phyloP scores from a whole-genome alignment of 257 asterid species.

The Ehretia macrophylla region DNA sequence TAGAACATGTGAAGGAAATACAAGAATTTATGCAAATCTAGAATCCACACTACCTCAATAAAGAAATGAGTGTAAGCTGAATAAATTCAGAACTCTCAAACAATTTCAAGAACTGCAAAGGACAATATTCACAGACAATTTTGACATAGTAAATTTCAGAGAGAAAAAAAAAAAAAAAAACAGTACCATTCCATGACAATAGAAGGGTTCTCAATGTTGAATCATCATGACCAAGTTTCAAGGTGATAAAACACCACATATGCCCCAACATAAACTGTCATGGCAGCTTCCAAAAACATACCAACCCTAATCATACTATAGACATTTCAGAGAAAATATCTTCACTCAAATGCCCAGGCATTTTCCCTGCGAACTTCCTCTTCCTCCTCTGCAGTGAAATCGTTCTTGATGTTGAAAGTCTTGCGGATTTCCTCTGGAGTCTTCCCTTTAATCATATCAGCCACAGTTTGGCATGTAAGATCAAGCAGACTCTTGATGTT shows the following conservation, averaged over 20 bases:
- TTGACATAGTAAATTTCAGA: no score
- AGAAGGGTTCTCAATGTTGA: background rate
- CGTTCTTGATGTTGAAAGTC: constrained; percentile 15
- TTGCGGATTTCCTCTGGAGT: constrained; percentile 14
- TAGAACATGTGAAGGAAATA: no score
- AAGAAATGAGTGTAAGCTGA: no score
- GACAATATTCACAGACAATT: no score
- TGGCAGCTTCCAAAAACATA: background rate
- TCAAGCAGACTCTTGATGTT: constrained; percentile 15
- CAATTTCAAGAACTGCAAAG: no score
- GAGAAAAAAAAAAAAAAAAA: no score
- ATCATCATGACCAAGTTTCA: background rate
- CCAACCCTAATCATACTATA: background rate
- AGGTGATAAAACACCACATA: no score
- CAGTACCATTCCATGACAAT: no score
- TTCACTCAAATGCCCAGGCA: constrained; percentile 13
- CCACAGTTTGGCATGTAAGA: constrained; percentile 12
- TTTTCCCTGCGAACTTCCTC: constrained; percentile 15
- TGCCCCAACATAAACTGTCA: background rate
- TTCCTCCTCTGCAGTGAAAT: constrained; percentile 15
- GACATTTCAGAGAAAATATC: background rate
- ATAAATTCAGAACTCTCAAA: no score
- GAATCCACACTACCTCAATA: no score
- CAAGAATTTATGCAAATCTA: no score
- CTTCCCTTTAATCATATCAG: constrained; percentile 15